Evolutionary conservation across 2,329 filamentous ascomycete species (phyloP), one percentile per base, ranked within the genome.

Genomic region (Cordyceps farinosa): DNA sequence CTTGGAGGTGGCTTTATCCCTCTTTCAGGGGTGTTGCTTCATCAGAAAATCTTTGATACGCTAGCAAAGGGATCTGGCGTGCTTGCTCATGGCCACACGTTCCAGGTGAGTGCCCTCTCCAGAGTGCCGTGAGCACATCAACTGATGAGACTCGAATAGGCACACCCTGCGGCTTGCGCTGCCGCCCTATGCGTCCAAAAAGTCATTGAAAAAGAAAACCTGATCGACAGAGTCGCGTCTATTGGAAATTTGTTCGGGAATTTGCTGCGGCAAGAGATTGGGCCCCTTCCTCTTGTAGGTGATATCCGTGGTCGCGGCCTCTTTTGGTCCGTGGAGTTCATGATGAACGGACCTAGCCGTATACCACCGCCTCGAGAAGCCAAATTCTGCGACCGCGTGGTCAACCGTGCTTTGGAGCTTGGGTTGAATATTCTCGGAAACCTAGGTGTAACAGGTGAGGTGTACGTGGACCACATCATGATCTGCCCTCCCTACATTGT

Each of bases 151-250:
- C 53, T 17, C n/a, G 53, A 42, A 47, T n/a, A 57, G 45, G 57
- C 47, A 17, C 57, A 61, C 22, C 57, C 57, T 15, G 48, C 38
- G 8, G 36, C 47, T 34, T 72, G 69, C 38, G 70, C 71, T 1
- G 67, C 69, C 0, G 71, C 70, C 1, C 38, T 73, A 22, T 66
- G 67, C 17, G 70, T 73, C 10, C 70, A 73, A 55, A 62, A 74
- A 44, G 84, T 88, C 32, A 80, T 91, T 30, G 34, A 65, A 38
- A 65, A 68, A 13, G 68, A 69, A 8, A 66, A 67, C 22, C 61
- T 70, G 0, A 55, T 70, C 1, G 63, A 58, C 9, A 67, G 67
- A 10, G 68, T 70, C 4, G 53, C 50, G 5, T 42, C 65, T 10
- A 63, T 42, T 9, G 68, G 69, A 2, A 42, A 48, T 13, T 40